Percentiles rank a stretch among this genome's conserved stretches.
Evolutionary conservation across 208 protist genomes (phyloP).

Genomic region (Lotmaria passim): DNA sequence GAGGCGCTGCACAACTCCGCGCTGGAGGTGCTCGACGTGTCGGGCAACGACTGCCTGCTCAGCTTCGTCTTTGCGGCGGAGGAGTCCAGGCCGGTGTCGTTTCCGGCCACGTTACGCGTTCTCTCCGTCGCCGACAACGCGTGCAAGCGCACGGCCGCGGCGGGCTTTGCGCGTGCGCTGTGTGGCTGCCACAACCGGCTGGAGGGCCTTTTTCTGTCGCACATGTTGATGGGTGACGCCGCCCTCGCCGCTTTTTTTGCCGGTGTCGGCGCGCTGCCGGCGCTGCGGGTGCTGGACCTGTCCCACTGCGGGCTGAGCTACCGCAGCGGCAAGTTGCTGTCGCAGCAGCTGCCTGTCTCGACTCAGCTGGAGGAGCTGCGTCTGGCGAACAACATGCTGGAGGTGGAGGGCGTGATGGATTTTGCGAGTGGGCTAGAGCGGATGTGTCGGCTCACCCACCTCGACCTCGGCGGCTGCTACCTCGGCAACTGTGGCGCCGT

Average conservation of each 20-base stretch:
- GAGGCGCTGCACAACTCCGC: slow-evolving; percentile 21
- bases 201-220: slow-evolving; percentile 55
- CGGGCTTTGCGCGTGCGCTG: slow-evolving; percentile 37
- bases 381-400: slow-evolving; percentile 60
- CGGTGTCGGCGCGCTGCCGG: slow-evolving; percentile 28
- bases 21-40: slow-evolving; percentile 36
- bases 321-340: slow-evolving; percentile 47
- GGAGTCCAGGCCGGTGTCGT: slow-evolving; percentile 9
- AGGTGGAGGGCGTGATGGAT: slow-evolving; percentile 55
- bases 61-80: slow-evolving; percentile 39
- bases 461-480: slow-evolving; percentile 55
- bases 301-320: slow-evolving; percentile 50
- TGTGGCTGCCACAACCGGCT: slow-evolving; percentile 33
- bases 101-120: slow-evolving; percentile 45
- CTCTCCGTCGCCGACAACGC: slow-evolving; percentile 54
- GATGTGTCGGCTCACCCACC: slow-evolving; percentile 38
- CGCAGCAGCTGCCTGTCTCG: slow-evolving; percentile 43
- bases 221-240: slow-evolving; percentile 45
- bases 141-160: slow-evolving; percentile 36
- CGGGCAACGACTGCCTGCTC: slow-evolving; percentile 50
- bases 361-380: slow-evolving; percentile 52
- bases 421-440: slow-evolving; percentile 48
- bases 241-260: slow-evolving; percentile 28
- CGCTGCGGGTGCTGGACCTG: slow-evolving; percentile 58
- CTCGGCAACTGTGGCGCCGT: slow-evolving; percentile 56